These are phyloP conservation scores for Candida dubliniensis DNA, from an alignment of 1,139 yeast genomes.

Conservation along the genomic window DNA sequence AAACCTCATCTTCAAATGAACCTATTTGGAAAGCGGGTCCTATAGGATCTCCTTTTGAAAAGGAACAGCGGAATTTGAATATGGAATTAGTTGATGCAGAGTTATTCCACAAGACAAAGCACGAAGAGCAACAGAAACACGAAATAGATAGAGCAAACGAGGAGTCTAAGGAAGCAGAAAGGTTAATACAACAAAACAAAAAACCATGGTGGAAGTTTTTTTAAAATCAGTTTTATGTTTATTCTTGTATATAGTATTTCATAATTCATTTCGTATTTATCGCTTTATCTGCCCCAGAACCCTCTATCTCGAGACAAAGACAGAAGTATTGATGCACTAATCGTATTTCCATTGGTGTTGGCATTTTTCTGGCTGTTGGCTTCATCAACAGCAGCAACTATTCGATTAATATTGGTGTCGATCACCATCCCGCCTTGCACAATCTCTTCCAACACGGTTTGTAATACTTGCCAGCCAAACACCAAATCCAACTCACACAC, in stretches of 20 bases:
- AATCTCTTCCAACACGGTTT: slow-evolving; percentile 87
- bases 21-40: slow-evolving; percentile 83
- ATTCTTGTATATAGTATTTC: slow-evolving; percentile 1
- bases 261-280: neutral
- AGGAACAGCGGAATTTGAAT: slow-evolving; percentile 30
- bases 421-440: slow-evolving; percentile 99
- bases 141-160: slow-evolving; percentile 38
- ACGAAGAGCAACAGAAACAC: slow-evolving; percentile 42
- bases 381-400: slow-evolving; percentile 77
- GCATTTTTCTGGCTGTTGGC: slow-evolving; percentile 50
- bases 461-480: slow-evolving; percentile 95
- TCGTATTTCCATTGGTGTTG: slow-evolving; percentile 8
- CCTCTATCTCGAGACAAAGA: slow-evolving; percentile 48
- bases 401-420: slow-evolving; percentile 80
- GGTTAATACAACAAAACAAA: slow-evolving; percentile 29
- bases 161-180: slow-evolving; percentile 33
- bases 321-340: slow-evolving; percentile 37
- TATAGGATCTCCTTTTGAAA: slow-evolving; percentile 64
- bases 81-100: slow-evolving; percentile 50
- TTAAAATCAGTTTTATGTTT: slow-evolving; percentile 2
- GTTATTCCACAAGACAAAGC: slow-evolving; percentile 47
- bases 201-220: slow-evolving; percentile 38
- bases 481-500: slow-evolving; percentile 95
- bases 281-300: slow-evolving; percentile 37
- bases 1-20: slow-evolving; percentile 63